A percentile compares a stretch with the other conserved stretches of the same genome.
These are phyloP conservation scores for Zygoascus bituminiphila DNA, from an alignment of 805 yeast genomes.

Conservation along the genomic window DNA sequence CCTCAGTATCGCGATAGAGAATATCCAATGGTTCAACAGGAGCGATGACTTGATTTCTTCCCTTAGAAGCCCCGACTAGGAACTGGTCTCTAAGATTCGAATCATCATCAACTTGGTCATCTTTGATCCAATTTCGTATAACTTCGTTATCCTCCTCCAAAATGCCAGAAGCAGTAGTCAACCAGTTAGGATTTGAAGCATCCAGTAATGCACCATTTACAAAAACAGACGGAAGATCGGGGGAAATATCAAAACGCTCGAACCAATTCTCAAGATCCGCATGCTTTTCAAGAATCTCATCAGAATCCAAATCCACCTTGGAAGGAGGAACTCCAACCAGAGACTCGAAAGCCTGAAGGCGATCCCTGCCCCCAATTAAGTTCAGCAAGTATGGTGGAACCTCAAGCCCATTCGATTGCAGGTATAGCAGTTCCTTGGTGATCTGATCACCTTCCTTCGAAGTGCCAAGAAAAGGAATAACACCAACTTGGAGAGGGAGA, in stretches of 20 bases:
- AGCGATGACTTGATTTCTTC: slow-evolving; percentile 43
- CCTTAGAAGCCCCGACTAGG: slow-evolving; percentile 33
- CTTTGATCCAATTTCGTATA: slow-evolving; percentile 13
- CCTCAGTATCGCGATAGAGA: slow-evolving; percentile 24
- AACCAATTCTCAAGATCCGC: slow-evolving; percentile 24
- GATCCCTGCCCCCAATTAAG: slow-evolving; percentile 7
- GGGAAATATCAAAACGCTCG: slow-evolving; percentile 32
- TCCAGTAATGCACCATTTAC: slow-evolving; percentile 49
- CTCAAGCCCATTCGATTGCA: slow-evolving; percentile 2
- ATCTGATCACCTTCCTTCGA: slow-evolving; percentile 18
- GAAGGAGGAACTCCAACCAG: slow-evolving; percentile 4
- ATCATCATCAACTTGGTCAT: slow-evolving; percentile 21
- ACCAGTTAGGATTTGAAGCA: slow-evolving; percentile 13
- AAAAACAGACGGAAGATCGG: slow-evolving; percentile 45
- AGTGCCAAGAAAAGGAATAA: slow-evolving; percentile 49
- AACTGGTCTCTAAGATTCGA: slow-evolving; percentile 31
- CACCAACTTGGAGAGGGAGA: slow-evolving; percentile 73
- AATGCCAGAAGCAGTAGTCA: slow-evolving; percentile 8
- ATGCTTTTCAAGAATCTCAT: slow-evolving; percentile 5
- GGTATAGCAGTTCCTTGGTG: slow-evolving; percentile 14
- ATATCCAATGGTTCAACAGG: slow-evolving; percentile 38
- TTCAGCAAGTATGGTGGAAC: slow-evolving; percentile 2
- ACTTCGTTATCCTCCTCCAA: slow-evolving; percentile 43
- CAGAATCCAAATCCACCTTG: slow-evolving; percentile 3
- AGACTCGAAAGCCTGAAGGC: slow-evolving; percentile 12